These are phyloP conservation scores for Solanum chacoense DNA, from an alignment of 305 asterid species.

Conservation along the genomic window DNA sequence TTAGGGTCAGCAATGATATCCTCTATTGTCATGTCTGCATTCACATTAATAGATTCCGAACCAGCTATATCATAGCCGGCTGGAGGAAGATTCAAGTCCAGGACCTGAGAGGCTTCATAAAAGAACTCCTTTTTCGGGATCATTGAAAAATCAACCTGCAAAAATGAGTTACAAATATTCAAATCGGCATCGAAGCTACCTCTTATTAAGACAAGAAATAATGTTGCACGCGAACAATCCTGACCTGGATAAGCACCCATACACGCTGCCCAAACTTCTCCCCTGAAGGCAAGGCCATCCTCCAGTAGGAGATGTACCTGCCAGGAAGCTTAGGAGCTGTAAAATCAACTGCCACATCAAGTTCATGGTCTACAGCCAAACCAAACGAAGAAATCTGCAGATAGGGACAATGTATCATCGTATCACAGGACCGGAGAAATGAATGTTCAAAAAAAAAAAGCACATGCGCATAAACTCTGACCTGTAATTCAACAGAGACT, in stretches of 20 bases:
- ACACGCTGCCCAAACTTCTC: constrained; percentile 90
- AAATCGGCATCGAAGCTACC: background rate
- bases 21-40: constrained; percentile 17
- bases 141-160: constrained; percentile 50
- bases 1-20: constrained; percentile 10
- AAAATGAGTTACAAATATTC: background rate
- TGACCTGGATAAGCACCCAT: constrained; percentile 90
- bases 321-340: constrained; percentile 72
- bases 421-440: background rate
- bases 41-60: constrained; percentile 26
- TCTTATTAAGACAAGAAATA: background rate
- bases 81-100: constrained; percentile 83
- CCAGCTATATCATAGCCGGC: constrained; percentile 14
- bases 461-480: constrained; percentile 4
- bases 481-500: constrained; percentile 50
- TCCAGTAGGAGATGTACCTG: constrained; percentile 76
- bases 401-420: background rate
- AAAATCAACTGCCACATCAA: constrained; percentile 73
- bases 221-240: background rate
- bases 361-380: constrained; percentile 44
- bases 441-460: background rate
- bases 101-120: constrained; percentile 28
- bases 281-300: constrained; percentile 80
- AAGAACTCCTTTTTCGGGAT: constrained; percentile 15
- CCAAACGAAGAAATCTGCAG: constrained; percentile 51